Conservation (phyloP, 352 stramenopile species). For the Plasmopara muralis region DNA sequence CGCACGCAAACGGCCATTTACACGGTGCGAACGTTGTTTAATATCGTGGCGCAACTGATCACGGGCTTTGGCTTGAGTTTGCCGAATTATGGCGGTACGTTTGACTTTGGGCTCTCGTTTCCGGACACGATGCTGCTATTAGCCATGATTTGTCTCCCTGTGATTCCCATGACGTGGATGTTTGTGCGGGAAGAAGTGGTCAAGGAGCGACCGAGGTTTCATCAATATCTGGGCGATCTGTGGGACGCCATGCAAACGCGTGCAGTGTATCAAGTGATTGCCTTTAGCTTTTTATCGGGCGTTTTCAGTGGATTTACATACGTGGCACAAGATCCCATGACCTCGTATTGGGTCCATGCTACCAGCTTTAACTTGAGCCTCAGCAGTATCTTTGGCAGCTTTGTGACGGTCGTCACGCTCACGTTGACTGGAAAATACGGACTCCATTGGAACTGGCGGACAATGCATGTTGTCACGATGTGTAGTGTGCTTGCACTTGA, state of each 20-base stretch:
- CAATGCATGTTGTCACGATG: constrained; percentile 37
- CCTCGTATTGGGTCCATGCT: constrained; percentile 42
- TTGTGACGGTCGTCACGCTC: constrained; percentile 36
- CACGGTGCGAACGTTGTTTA: constrained; percentile 38
- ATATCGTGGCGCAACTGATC: constrained; percentile 29
- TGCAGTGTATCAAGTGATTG: constrained; percentile 51
- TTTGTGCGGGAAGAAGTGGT: constrained; percentile 42
- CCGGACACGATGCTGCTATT: constrained; percentile 31
- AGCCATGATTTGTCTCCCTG: constrained; percentile 30
- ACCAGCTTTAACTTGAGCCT: constrained; percentile 42
- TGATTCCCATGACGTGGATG: constrained; percentile 45
- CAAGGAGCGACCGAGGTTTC: constrained; percentile 21
- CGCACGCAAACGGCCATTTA: constrained; percentile 49
- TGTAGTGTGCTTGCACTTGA: constrained; percentile 38
- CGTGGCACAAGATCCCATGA: constrained; percentile 41
- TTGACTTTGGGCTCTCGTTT: constrained; percentile 40
- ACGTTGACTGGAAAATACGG: constrained; percentile 43
- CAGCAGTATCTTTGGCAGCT: constrained; percentile 37
- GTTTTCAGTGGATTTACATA: constrained; percentile 44
- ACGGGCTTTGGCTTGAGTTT: constrained; percentile 38
- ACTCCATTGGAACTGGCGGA: constrained; percentile 47
- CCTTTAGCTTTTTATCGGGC: constrained; percentile 35
- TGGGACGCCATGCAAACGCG: constrained; percentile 39
- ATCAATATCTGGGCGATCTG: constrained; percentile 35
- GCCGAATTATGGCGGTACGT: constrained; percentile 37